A percentile compares a stretch with the other conserved stretches of the same genome.
Evolutionary conservation across 2,329 filamentous ascomycete species (phyloP).

Genomic region (Fusarium scirpi): DNA sequence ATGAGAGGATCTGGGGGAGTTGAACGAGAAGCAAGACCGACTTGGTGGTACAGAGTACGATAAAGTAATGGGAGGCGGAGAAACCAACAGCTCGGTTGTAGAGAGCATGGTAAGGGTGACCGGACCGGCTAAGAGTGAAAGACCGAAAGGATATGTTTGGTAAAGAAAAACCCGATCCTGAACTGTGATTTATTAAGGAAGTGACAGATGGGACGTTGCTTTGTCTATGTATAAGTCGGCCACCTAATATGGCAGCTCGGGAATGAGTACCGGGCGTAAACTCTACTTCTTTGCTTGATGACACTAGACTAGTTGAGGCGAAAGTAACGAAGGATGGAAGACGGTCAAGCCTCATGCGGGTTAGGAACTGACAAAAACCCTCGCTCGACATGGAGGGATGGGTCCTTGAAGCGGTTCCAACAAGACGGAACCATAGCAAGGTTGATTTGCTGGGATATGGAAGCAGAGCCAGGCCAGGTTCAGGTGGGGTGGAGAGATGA

Average conservation of each 20-base stretch:
- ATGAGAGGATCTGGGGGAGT: constrained; percentile 18
- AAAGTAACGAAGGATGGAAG: constrained; percentile 48
- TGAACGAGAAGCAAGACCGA: constrained; percentile 21
- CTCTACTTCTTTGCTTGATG: constrained; percentile 36
- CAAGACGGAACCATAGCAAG: constrained; percentile 41
- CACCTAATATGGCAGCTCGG: constrained; percentile 17
- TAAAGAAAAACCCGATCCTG: constrained; percentile 7
- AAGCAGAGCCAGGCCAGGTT: constrained; percentile 21
- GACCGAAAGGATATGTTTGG: constrained; percentile 8
- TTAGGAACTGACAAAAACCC: constrained; percentile 31
- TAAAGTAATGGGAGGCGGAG: constrained; percentile 35
- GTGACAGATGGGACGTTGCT: constrained; percentile 15
- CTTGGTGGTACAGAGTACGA: constrained; percentile 32
- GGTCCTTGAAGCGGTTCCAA: constrained; percentile 34
- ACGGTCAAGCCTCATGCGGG: constrained; percentile 38
- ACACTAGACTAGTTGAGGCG: constrained; percentile 48
- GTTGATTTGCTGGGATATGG: constrained; percentile 33
- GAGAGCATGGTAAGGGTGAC: constrained; percentile 36
- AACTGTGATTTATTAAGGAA: constrained; percentile 9
- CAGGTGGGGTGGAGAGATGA: constrained; percentile 33
- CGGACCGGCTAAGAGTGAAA: constrained; percentile 1
- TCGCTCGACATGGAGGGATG: constrained; percentile 38
- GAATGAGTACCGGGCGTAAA: constrained; percentile 19
- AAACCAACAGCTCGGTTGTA: constrained; percentile 40
- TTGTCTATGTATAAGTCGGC: constrained; percentile 38